phyloP scores from a whole-genome alignment of 2,329 filamentous ascomycete genomes.

The Penicillium sp. region DNA sequence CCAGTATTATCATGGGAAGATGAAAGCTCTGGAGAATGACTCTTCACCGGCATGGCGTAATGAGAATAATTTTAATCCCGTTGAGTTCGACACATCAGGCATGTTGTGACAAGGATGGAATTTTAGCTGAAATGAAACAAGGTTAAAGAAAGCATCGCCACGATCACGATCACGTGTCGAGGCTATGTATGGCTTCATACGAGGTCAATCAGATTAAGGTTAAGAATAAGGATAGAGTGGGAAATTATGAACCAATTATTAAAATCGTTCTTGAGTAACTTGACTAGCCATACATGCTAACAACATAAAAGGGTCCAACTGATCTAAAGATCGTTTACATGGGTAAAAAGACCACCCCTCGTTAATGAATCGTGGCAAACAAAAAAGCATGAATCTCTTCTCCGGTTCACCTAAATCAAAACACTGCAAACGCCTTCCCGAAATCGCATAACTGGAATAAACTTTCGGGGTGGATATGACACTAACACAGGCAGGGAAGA shows the following conservation, averaged over 20 bases:
- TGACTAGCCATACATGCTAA: constrained; percentile 9
- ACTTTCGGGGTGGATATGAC: constrained; percentile 7
- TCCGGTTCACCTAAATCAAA: constrained; percentile 7
- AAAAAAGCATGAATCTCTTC: background rate
- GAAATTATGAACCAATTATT: background rate
- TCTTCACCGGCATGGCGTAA: background rate
- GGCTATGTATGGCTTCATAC: background rate
- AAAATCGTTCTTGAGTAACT: constrained; percentile 1
- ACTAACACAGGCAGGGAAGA: constrained; percentile 7
- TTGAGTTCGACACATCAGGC: background rate
- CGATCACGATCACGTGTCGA: constrained; percentile 4
- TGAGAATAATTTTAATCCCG: background rate
- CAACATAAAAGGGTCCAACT: constrained; percentile 1
- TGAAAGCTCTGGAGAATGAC: background rate
- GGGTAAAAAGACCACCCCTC: background rate
- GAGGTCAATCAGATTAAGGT: background rate
- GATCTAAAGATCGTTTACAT: constrained; percentile 3
- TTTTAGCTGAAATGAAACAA: background rate
- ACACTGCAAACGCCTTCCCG: constrained; percentile 12
- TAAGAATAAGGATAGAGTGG: background rate
- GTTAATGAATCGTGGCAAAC: background rate
- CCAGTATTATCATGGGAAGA: background rate
- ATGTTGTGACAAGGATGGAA: background rate
- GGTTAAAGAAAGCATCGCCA: constrained; percentile 5
- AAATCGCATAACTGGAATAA: constrained; percentile 4